These are phyloP conservation scores for Trifolium repens DNA, from an alignment of 306 rosid species.

Conservation along the genomic window DNA sequence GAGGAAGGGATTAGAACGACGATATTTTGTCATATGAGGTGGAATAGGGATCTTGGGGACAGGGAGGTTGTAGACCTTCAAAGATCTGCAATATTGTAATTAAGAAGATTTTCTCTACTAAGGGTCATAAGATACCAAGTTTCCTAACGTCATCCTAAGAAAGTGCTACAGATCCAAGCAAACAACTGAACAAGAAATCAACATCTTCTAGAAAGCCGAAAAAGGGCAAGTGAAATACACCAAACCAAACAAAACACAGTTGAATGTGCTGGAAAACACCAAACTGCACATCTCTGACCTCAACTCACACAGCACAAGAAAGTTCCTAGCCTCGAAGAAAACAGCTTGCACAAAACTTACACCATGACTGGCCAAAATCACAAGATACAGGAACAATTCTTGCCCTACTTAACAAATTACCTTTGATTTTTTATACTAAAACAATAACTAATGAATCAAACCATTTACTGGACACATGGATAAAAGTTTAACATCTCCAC, in stretches of 20 bases:
- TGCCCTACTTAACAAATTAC: constrained; percentile 6
- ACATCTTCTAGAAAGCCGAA: constrained; percentile 20
- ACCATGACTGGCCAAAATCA: not conserved
- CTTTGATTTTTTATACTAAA: not conserved
- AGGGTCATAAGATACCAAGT: not conserved
- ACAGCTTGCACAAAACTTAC: constrained; percentile 7
- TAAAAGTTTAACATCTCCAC: constrained; percentile 26
- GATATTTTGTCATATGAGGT: not conserved
- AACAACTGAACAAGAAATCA: constrained; percentile 19
- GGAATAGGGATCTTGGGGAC: not conserved
- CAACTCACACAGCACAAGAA: constrained; percentile 19
- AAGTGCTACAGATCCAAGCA: not conserved
- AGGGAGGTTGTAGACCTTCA: not conserved
- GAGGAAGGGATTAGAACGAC: not conserved
- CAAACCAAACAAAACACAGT: constrained; percentile 20
- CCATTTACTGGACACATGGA: constrained; percentile 21
- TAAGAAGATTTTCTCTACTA: not conserved
- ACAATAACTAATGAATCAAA: constrained; percentile 36
- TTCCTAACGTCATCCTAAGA: not conserved
- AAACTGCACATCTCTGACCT: constrained; percentile 7
- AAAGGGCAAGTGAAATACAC: constrained; percentile 10
- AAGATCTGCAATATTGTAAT: constrained; percentile 9
- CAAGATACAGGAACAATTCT: constrained; percentile 24
- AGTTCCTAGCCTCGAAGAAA: constrained; percentile 8
- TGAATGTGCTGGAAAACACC: constrained; percentile 18